Percentiles rank a stretch among this genome's conserved stretches.
phyloP scores from a whole-genome alignment of 345 rosid species.

The Noccaea bulbosa region DNA sequence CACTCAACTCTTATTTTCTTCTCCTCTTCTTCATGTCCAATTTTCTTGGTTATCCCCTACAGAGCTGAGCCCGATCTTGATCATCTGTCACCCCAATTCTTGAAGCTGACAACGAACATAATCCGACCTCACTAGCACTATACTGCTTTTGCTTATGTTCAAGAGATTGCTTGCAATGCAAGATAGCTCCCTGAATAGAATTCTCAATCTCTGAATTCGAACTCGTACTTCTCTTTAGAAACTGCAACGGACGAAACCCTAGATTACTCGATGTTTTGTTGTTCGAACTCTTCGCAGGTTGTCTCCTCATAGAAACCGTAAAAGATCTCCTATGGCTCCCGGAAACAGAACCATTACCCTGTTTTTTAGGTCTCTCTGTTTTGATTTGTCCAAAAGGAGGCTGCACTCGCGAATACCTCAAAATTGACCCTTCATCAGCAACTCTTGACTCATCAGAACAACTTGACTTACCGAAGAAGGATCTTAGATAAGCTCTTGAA shows the following conservation, averaged over 20 bases:
- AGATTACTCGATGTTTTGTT: constrained; percentile 45
- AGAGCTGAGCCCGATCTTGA: constrained; percentile 58
- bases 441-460: constrained; percentile 74
- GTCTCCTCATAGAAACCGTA: constrained; percentile 63
- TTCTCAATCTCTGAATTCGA: constrained; percentile 65
- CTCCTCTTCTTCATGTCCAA: background rate
- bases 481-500: constrained; percentile 69
- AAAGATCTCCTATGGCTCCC: constrained; percentile 76
- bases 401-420: constrained; percentile 43
- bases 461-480: constrained; percentile 68
- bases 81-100: constrained; percentile 50
- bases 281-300: constrained; percentile 52
- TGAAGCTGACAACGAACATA: constrained; percentile 60
- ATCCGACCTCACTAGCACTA: constrained; percentile 51
- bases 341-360: constrained; percentile 42
- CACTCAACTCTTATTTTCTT: constrained; percentile 37
- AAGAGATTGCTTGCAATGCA: constrained; percentile 85
- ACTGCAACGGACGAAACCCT: constrained; percentile 48
- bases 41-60: constrained; percentile 54
- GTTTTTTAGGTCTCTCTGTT: constrained; percentile 48
- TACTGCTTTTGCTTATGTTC: constrained; percentile 54
- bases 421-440: constrained; percentile 51
- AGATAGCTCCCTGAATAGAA: constrained; percentile 89
- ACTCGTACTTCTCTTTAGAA: constrained; percentile 70
- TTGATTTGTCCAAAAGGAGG: constrained; percentile 58